A percentile compares a stretch with the other conserved stretches of the same genome.
Conservation (phyloP, 164 flowering plant genomes). For the Cinnamomum micranthum region DNA sequence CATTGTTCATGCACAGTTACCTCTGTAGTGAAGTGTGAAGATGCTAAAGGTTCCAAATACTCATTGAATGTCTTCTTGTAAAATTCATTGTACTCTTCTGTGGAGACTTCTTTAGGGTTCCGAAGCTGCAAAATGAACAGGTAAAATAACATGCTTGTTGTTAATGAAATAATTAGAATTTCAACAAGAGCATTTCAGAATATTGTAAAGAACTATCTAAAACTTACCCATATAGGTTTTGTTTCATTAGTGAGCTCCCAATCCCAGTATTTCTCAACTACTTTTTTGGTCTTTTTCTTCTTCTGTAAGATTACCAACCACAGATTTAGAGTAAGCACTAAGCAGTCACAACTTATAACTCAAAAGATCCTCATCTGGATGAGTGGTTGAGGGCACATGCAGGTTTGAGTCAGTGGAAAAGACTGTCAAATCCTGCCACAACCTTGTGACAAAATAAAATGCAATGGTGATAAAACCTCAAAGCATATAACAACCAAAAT, state of each 20-base stretch:
- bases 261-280: constrained; percentile 93
- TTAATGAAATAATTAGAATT: not conserved
- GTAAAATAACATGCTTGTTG: not conserved
- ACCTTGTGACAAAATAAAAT: too few species aligned
- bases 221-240: constrained; percentile 86
- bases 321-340: not conserved
- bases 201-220: not conserved
- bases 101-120: constrained; percentile 81
- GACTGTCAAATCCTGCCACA: too few species aligned
- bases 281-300: constrained; percentile 91
- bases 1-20: constrained; percentile 27
- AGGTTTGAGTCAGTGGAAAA: not conserved
- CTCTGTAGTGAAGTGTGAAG: constrained; percentile 97
- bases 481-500: too few species aligned
- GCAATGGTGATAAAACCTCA: too few species aligned
- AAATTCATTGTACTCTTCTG: constrained; percentile 92
- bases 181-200: not conserved
- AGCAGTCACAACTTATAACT: not conserved
- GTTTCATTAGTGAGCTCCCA: constrained; percentile 94
- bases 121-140: constrained; percentile 58
- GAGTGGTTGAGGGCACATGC: not conserved
- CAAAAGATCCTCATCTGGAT: not conserved
- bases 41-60: constrained; percentile 93
- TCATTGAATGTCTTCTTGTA: constrained; percentile 89
- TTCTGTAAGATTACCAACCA: constrained; percentile 42